These are phyloP conservation scores for Apiotrichum sp. DNA, from an alignment of 1,284 basidiomycete species.

Conservation along the genomic window DNA sequence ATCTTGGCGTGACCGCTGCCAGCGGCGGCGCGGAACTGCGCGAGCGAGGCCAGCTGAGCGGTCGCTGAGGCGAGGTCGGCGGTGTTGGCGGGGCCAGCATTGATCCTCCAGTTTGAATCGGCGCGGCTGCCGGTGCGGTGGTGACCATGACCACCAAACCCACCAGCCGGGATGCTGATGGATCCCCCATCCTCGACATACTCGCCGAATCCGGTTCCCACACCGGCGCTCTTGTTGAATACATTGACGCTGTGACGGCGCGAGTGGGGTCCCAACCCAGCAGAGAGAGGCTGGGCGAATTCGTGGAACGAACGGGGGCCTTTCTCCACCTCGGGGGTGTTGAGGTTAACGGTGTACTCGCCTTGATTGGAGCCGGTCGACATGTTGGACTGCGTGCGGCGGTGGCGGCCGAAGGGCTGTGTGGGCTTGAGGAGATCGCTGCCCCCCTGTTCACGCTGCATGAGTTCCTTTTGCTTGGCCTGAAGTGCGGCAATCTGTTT, in stretches of 20 bases:
- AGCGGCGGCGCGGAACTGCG: slow-evolving; percentile 92
- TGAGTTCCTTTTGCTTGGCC: slow-evolving; percentile 78
- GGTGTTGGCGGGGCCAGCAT: slow-evolving; percentile 52
- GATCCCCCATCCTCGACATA: slow-evolving; percentile 35
- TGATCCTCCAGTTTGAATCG: slow-evolving; percentile 72
- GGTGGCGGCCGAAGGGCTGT: slow-evolving; percentile 55
- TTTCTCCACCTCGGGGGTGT: slow-evolving; percentile 33
- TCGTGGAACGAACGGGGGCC: slow-evolving; percentile 21
- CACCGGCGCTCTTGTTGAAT: slow-evolving; percentile 36
- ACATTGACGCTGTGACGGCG: slow-evolving; percentile 93
- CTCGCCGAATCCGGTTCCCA: slow-evolving; percentile 32
- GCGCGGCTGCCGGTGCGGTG: slow-evolving; percentile 56
- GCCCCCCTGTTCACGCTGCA: slow-evolving; percentile 60
- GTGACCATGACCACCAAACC: slow-evolving; percentile 55
- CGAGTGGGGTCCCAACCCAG: slow-evolving; percentile 63
- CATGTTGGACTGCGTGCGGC: slow-evolving; percentile 74
- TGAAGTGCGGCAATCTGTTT: slow-evolving; percentile 84
- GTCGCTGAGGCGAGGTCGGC: slow-evolving; percentile 81
- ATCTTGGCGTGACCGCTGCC: slow-evolving; percentile 94
- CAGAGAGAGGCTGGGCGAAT: slow-evolving; percentile 21
- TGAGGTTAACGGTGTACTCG: not conserved
- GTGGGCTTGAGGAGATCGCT: slow-evolving; percentile 60
- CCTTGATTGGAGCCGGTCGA: slow-evolving; percentile 35
- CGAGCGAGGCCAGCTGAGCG: slow-evolving; percentile 89
- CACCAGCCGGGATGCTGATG: slow-evolving; percentile 28